These are phyloP conservation scores for Sarocladium brachiariae DNA, from an alignment of 2,329 filamentous ascomycete genomes.

Conservation along the genomic window DNA sequence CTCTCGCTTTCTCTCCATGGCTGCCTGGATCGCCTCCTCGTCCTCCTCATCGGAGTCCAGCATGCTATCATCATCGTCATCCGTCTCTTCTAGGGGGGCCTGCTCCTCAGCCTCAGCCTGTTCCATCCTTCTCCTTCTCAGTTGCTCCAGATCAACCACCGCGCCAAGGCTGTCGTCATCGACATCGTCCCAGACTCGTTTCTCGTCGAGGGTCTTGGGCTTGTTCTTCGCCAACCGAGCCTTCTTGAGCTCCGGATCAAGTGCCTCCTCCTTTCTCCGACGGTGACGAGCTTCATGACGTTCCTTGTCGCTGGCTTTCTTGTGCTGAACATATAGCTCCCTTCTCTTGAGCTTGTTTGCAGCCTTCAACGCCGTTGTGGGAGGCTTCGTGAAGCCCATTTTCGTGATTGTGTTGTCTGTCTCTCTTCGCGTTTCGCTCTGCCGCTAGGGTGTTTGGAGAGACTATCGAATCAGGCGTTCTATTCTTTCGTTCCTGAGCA, in stretches of 20 bases:
- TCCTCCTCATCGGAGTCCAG: conserved; percentile 54
- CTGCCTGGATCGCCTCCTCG: conserved; percentile 38
- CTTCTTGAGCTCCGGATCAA: conserved; percentile 68
- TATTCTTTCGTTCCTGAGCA: too few species aligned
- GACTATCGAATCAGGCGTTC: too few species aligned
- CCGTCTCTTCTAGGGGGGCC: conserved; percentile 35
- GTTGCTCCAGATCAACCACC: conserved; percentile 51
- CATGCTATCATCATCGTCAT: conserved; percentile 70
- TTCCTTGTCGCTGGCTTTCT: conserved; percentile 65
- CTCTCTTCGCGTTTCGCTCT: too few species aligned
- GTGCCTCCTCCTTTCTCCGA: conserved; percentile 77
- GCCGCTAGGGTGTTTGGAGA: too few species aligned
- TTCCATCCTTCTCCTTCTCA: conserved; percentile 51
- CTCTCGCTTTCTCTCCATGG: conserved; percentile 35
- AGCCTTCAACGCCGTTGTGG: conserved; percentile 36
- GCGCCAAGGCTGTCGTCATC: conserved; percentile 52
- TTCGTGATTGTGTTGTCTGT: neutral
- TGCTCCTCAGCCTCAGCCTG: conserved; percentile 46
- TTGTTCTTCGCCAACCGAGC: conserved; percentile 72
- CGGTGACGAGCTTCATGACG: conserved; percentile 71
- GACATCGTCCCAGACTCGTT: conserved; percentile 82
- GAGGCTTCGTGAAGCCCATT: conserved; percentile 30
- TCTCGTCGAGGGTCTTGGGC: conserved; percentile 74
- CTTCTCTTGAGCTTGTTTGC: conserved; percentile 77
- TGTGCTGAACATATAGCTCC: conserved; percentile 71